These are phyloP conservation scores for Amanita polypyramis DNA, from an alignment of 768 basidiomycete genomes.

Conservation along the genomic window DNA sequence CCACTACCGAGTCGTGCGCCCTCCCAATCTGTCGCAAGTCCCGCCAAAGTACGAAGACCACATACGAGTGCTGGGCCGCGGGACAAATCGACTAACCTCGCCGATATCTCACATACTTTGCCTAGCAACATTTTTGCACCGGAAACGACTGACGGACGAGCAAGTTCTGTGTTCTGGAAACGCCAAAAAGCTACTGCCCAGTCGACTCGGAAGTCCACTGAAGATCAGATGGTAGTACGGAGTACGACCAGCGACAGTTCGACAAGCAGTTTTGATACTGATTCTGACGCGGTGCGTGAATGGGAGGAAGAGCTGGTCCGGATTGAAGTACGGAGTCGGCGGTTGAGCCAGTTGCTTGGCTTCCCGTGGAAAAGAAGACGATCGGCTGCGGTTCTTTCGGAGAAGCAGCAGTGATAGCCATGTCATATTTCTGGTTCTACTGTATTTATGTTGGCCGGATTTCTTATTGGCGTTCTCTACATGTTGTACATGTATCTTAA, in stretches of 20 bases:
- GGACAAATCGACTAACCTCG: slow-evolving; percentile 29
- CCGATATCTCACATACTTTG: slow-evolving; percentile 6
- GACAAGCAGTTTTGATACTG: slow-evolving; percentile 19
- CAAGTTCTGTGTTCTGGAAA: slow-evolving; percentile 1
- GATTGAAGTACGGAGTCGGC: slow-evolving; percentile 54
- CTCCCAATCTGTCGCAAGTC: slow-evolving; percentile 10
- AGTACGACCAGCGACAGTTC: slow-evolving; percentile 25
- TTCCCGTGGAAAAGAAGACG: slow-evolving; percentile 31
- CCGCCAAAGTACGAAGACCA: slow-evolving; percentile 37
- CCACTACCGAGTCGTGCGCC: slow-evolving; percentile 30
- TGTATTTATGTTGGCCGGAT: not conserved
- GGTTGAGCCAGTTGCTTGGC: slow-evolving; percentile 36
- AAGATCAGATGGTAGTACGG: slow-evolving; percentile 6
- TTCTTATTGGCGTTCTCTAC: not conserved
- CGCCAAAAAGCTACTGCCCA: not conserved
- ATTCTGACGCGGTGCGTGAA: slow-evolving; percentile 37
- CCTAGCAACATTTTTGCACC: slow-evolving; percentile 3
- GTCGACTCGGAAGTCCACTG: not conserved
- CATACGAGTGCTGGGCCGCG: slow-evolving; percentile 70
- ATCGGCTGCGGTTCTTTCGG: slow-evolving; percentile 5
- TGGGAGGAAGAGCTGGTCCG: slow-evolving; percentile 75
- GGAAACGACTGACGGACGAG: not conserved
- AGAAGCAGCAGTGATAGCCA: not conserved
- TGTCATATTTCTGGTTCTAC: not conserved
- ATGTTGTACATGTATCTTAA: not conserved